Conservation (phyloP, 2,329 filamentous ascomycete genomes). For the Berkeleyomyces rouxiae region DNA sequence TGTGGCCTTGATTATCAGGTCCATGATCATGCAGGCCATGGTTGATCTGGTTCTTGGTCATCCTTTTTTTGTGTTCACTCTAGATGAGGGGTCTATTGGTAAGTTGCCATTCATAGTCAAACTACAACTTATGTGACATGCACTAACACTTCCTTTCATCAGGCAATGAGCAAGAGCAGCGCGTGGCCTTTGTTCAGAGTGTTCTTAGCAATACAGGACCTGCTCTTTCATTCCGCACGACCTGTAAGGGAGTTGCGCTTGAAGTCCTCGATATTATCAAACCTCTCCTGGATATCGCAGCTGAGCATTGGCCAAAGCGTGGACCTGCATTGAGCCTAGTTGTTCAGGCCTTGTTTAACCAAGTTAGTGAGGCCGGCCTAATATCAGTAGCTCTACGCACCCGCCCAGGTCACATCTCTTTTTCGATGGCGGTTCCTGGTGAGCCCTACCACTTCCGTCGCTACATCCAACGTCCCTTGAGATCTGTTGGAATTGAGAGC, state of each 20-base stretch:
- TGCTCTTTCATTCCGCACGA: neutral
- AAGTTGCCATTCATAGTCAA: neutral
- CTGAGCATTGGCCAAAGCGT: conserved; percentile 4
- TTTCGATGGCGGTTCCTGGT: conserved; percentile 9
- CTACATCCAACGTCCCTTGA: neutral
- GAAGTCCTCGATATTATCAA: conserved; percentile 5
- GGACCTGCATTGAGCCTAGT: neutral
- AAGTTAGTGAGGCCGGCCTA: conserved; percentile 1
- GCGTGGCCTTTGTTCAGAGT: neutral
- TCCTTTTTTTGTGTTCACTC: conserved; percentile 7
- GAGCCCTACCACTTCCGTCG: conserved; percentile 6
- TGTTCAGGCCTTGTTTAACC: conserved; percentile 2
- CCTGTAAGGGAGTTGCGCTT: neutral
- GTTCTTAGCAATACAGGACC: neutral
- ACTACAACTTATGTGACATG: no score
- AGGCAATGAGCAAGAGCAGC: neutral
- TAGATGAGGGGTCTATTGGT: neutral
- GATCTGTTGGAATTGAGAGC: neutral
- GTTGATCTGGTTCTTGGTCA: conserved; percentile 3
- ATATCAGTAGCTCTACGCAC: conserved; percentile 9
- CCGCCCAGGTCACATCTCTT: neutral
- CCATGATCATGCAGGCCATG: conserved; percentile 11
- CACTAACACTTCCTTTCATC: neutral
- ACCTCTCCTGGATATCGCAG: conserved; percentile 6
- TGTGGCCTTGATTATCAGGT: neutral